These are phyloP conservation scores for Fusarium verrucosum DNA, from an alignment of 2,329 filamentous ascomycete species.

Conservation along the genomic window DNA sequence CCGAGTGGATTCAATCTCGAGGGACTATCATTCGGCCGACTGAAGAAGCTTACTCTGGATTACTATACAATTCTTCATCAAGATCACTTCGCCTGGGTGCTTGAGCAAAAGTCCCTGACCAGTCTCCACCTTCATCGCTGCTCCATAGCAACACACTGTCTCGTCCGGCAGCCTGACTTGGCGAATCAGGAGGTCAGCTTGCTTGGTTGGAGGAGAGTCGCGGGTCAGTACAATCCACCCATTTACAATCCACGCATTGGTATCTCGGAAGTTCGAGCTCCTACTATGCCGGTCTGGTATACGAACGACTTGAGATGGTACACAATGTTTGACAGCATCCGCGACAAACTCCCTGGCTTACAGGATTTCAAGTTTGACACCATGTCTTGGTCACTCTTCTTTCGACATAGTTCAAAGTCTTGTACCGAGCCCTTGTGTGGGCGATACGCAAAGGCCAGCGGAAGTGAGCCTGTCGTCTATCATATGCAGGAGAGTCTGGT, in stretches of 20 bases:
- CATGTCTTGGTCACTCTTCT: neutral
- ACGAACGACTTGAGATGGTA: slow-evolving; percentile 29
- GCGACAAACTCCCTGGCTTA: neutral
- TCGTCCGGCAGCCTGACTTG: neutral
- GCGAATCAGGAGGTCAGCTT: neutral
- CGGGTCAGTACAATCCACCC: too few species aligned
- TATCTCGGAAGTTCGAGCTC: too few species aligned
- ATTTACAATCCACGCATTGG: too few species aligned
- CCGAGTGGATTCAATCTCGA: slow-evolving; percentile 36
- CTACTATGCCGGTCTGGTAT: too few species aligned
- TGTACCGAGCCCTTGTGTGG: too few species aligned
- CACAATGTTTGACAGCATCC: slow-evolving; percentile 34
- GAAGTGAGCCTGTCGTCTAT: too few species aligned
- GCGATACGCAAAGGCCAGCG: too few species aligned
- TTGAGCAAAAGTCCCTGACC: slow-evolving; percentile 13
- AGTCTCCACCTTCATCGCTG: slow-evolving; percentile 20
- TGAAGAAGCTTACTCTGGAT: slow-evolving; percentile 30
- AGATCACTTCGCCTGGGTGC: slow-evolving; percentile 42
- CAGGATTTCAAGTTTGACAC: neutral
- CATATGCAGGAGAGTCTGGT: neutral
- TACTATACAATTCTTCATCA: slow-evolving; percentile 24
- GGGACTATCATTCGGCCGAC: slow-evolving; percentile 29
- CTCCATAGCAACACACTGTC: slow-evolving; percentile 10
- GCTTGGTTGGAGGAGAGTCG: slow-evolving; percentile 19
- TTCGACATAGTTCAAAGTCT: neutral